Conservation (phyloP, 2,329 filamentous ascomycete species). For the Claviceps maximensis region DNA sequence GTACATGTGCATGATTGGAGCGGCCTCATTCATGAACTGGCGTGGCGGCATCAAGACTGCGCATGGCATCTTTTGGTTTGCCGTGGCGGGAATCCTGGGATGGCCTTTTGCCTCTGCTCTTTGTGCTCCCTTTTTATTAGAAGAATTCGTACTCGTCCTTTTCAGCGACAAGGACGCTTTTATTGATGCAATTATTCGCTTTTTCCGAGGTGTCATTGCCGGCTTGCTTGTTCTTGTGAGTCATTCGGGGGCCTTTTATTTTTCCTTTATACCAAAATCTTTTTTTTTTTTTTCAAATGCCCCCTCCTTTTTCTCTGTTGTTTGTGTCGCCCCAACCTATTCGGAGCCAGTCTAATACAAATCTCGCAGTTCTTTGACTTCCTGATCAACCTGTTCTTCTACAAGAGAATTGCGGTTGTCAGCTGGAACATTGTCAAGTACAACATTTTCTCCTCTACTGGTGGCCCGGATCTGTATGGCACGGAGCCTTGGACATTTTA, state of each 20-base stretch:
- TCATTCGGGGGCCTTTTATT: too few species aligned
- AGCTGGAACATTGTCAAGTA: constrained; percentile 91
- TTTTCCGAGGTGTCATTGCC: constrained; percentile 54
- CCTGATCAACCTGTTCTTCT: constrained; percentile 69
- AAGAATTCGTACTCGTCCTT: constrained; percentile 52
- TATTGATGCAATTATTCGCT: constrained; percentile 43
- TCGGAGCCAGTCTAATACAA: neutral
- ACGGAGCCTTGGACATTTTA: constrained; percentile 98
- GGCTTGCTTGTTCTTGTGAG: constrained; percentile 58
- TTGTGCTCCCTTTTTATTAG: constrained; percentile 64
- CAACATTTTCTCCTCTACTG: constrained; percentile 75
- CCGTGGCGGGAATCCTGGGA: constrained; percentile 68
- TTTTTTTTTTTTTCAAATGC: neutral
- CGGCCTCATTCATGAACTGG: constrained; percentile 86
- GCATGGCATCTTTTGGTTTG: constrained; percentile 82
- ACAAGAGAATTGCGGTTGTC: constrained; percentile 62
- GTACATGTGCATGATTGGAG: constrained; percentile 80
- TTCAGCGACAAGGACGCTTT: constrained; percentile 45
- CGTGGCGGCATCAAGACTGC: constrained; percentile 65
- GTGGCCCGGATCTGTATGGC: constrained; percentile 84
- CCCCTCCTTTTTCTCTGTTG: too few species aligned
- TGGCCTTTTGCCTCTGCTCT: constrained; percentile 91
- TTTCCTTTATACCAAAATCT: too few species aligned
- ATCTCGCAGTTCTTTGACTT: constrained; percentile 50
- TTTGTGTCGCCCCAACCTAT: too few species aligned